phyloP scores from a whole-genome alignment of 495 filamentous ascomycete genomes.

The Tetracladium setigerum region DNA sequence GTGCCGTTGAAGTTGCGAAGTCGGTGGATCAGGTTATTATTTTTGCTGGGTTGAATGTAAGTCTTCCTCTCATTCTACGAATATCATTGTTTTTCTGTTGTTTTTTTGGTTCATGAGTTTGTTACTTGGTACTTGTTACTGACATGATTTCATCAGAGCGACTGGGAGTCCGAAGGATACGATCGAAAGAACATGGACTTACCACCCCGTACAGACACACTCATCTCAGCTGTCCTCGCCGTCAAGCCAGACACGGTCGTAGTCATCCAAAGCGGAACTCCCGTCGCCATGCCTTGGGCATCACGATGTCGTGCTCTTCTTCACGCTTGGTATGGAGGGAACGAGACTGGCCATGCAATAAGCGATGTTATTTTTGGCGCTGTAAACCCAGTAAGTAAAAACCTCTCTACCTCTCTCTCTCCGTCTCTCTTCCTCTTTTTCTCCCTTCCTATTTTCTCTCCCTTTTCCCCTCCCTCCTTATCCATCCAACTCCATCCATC shows the following conservation, averaged over 20 bases:
- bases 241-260: constrained; percentile 53
- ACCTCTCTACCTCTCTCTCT: too few relatives aligned
- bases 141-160: too few relatives aligned
- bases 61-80: too few relatives aligned
- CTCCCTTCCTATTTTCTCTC: too few relatives aligned
- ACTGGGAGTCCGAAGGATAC: constrained; percentile 36
- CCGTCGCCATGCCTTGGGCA: constrained; percentile 46
- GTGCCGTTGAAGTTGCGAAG: constrained; percentile 52
- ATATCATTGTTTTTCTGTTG: too few relatives aligned
- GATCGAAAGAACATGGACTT: constrained; percentile 32
- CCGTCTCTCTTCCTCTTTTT: too few relatives aligned
- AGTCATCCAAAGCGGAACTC: constrained; percentile 47
- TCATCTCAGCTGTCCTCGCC: constrained; percentile 48
- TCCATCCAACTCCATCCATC: too few relatives aligned
- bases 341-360: constrained; percentile 55
- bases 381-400: too few relatives aligned
- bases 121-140: too few relatives aligned
- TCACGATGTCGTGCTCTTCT: constrained; percentile 52
- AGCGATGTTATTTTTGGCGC: constrained; percentile 54
- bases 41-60: constrained; percentile 55
- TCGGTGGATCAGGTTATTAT: constrained; percentile 57
- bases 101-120: too few relatives aligned
- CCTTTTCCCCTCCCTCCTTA: too few relatives aligned
- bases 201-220: constrained; percentile 39
- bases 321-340: constrained; percentile 57